Base-by-base conservation (phyloP, 1,284 basidiomycete genomes). In the Leccinum pachyderme region DNA sequence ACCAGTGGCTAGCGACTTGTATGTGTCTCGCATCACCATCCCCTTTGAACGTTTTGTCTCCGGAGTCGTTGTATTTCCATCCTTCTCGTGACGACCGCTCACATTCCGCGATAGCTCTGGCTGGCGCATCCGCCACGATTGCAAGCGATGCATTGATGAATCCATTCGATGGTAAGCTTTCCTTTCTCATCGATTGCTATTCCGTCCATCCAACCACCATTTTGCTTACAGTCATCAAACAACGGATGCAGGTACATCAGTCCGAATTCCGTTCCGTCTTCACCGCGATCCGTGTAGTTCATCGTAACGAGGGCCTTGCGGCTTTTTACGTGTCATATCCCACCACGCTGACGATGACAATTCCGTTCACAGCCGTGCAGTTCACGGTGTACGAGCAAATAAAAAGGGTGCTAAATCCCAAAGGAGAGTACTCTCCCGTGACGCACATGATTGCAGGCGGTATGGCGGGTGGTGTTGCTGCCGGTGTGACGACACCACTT, bases 261-360 rank as follows among this genome's bases (percentile, higher is more conserved):
- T 98, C 95, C 9, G 80, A 89, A 65, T 93, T 94, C 75, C 87
- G 88, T 53, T 92, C 90, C 41, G 91, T 97, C 37, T 69, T 86
- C 61, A 82, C 83, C 27, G 95, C 94, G 66, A 93, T 95, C 54
- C 81, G 80, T 12, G 86, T 86, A 13, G 89, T 99, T 49, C 95
- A 95, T 76, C 81, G 76, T 52, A 84, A 75, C 52, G 97, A 99
- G 74, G 97, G 97, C 39, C 72, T 98, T 35, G 68, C 79, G 29
- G 96, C 97, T 6, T 99, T 99, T 79, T 99, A 98, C 74, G 87
- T 99, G 57, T 99, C 96, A 11, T 99, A 99, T 75, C 97, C 97
- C 5, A 99, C 96, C 13, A 99, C 97, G 4, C 80, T 98, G 63
- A 94, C 87, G 61, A 99, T 99, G 83, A 90, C 92, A 43, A 93